Conservation (phyloP, 106 monocot genomes). For the Dendrobium nobile region DNA sequence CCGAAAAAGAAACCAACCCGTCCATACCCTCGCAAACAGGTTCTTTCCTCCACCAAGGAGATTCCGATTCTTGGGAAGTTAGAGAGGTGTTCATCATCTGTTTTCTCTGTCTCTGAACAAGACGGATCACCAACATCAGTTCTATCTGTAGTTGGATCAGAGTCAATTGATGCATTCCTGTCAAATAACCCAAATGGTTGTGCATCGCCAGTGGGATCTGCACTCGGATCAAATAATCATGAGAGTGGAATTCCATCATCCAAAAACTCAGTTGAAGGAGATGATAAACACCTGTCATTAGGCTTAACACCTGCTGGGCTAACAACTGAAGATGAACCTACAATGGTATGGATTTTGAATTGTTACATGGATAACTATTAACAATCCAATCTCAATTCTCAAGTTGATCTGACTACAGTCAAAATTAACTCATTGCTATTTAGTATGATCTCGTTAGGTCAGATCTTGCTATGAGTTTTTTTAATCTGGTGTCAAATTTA, state of each 20-base stretch:
- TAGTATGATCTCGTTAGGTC: not conserved
- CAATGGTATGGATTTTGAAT: slow-evolving; percentile 22
- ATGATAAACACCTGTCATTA: slow-evolving; percentile 5
- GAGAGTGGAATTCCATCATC: slow-evolving; percentile 20
- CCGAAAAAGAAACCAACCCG: slow-evolving; percentile 72
- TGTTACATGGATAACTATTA: not conserved
- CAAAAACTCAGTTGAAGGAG: slow-evolving; percentile 13
- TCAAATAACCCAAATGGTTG: slow-evolving; percentile 16
- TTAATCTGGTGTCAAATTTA: too few species aligned
- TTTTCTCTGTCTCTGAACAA: slow-evolving; percentile 25
- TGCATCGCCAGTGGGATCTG: slow-evolving; percentile 32
- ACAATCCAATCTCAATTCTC: too few species aligned
- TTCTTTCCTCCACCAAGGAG: slow-evolving; percentile 10
- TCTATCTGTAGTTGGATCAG: slow-evolving; percentile 41
- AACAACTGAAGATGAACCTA: slow-evolving; percentile 8
- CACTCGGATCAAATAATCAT: slow-evolving; percentile 17
- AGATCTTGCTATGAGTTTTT: too few species aligned
- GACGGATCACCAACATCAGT: slow-evolving; percentile 61
- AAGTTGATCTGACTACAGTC: too few species aligned
- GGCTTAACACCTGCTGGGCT: not conserved
- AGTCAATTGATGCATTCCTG: slow-evolving; percentile 19
- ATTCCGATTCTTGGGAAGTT: slow-evolving; percentile 5
- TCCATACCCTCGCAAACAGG: slow-evolving; percentile 82
- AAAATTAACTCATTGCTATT: not conserved
- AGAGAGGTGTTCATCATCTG: slow-evolving; percentile 15